A percentile compares a stretch with the other conserved stretches of the same genome.
phyloP scores from a whole-genome alignment of 257 asterid species.

The Jacaranda copaia region DNA sequence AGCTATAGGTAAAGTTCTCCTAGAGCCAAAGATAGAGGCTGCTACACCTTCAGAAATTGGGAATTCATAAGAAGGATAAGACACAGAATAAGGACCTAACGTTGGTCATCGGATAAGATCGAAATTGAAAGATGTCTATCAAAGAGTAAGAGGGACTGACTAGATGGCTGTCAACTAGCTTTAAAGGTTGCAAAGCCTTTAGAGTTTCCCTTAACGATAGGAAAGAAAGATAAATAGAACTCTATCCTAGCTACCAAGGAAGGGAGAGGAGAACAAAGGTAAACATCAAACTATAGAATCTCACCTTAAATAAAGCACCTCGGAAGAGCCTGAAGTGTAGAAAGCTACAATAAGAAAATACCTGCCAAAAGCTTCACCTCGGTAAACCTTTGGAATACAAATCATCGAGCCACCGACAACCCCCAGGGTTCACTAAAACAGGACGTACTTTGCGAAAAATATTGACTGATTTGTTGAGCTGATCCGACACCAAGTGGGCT shows the following conservation, averaged over 20 bases:
- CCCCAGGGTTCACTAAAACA: background rate
- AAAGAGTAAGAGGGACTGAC: background rate
- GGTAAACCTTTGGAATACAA: background rate
- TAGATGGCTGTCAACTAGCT: background rate
- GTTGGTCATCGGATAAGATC: background rate
- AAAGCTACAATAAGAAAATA: background rate
- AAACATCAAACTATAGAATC: background rate
- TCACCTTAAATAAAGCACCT: background rate
- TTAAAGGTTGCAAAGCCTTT: constrained; percentile 1
- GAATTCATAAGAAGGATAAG: background rate
- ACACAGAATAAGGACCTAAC: background rate
- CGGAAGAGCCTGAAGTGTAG: background rate
- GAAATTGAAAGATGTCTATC: background rate
- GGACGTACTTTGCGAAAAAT: background rate
- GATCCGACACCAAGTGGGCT: background rate
- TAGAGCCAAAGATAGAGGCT: background rate
- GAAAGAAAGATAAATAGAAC: background rate
- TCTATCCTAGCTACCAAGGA: background rate
- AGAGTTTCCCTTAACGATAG: background rate
- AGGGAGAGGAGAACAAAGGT: background rate
- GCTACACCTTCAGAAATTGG: background rate
- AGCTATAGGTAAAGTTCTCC: background rate
- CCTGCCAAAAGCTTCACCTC: background rate
- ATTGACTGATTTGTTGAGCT: constrained; percentile 2
- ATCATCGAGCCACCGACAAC: background rate